phyloP scores from a whole-genome alignment of 2,329 filamentous ascomycete species.

The Periconia digitata region DNA sequence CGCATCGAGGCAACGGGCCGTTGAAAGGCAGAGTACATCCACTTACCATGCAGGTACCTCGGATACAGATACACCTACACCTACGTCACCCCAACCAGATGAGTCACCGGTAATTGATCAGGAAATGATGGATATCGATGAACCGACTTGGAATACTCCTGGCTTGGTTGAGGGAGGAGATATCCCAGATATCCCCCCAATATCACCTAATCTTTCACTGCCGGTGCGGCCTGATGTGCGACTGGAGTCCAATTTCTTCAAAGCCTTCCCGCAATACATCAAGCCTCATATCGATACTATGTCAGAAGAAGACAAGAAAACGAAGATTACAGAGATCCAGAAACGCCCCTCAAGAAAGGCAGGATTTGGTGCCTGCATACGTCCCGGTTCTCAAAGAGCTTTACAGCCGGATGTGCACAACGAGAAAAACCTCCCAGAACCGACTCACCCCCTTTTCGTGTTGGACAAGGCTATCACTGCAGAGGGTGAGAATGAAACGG shows the following conservation, averaged over 20 bases:
- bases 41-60: neutral
- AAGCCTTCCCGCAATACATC: constrained; percentile 7
- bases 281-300: constrained; percentile 16
- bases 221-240: neutral
- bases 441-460: neutral
- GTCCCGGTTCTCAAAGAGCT: constrained; percentile 12
- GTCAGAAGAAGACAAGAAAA: constrained; percentile 19
- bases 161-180: neutral
- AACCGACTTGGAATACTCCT: too few relatives aligned
- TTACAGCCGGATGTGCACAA: constrained; percentile 18
- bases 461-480: constrained; percentile 11
- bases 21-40: neutral
- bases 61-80: neutral
- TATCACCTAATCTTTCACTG: neutral
- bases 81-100: neutral
- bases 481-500: neutral
- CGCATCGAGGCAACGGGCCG: neutral
- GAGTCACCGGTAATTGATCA: neutral
- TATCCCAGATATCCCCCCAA: neutral
- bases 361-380: constrained; percentile 19
- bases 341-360: constrained; percentile 39
- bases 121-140: too few relatives aligned
- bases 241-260: constrained; percentile 11
- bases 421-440: constrained; percentile 13
- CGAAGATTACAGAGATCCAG: constrained; percentile 27